Base-by-base conservation (phyloP, 2,329 filamentous ascomycete genomes). In the Furcasterigmium sp. region DNA sequence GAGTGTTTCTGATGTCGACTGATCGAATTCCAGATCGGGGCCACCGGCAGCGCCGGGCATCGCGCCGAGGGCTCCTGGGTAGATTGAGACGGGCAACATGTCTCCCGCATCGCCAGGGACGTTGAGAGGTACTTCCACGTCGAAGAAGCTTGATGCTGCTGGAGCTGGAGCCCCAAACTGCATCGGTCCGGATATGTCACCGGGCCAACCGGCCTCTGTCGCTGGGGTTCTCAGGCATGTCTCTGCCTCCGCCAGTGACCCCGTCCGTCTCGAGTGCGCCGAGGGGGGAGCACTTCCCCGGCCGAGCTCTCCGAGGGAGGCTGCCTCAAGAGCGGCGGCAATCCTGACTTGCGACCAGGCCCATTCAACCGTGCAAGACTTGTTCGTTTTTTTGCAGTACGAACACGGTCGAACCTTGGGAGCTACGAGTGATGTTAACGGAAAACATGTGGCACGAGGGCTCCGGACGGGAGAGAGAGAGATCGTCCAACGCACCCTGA, bases 331-430 rank as follows among this genome's bases (percentile, higher is more conserved):
- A 18, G 37, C 23, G n/a, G 23, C 8, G 37, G 21, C 23, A 17
- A 39, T 10, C n/a, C 20, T 39, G 8, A 39, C 40, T 30, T 52
- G 46, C n/a, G 48, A 44, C 34, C 42, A 45, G 10, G 44, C 52
- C 59, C 58, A 60, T 8, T 59, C 51, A 30, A 58, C 43, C 2
- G 57, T 55, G 13, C 58, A 61, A 9, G 46, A 47, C 36, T 61
- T 61, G 7, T 54, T 51, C 14, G 58, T 61, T 42, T 52, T 58
- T 5, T 46, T 42, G 23, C 58, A 61, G 13, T 61, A 61, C 0
- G 57, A 56, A 38, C 58, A 61, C 11, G 51, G 46, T 8, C 29
- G 13, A 2, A 39, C 14, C 13, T 39, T 25, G 11, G 30, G 41
- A n/a, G 18, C 23, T 18, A 14, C n/a, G n/a, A n/a, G n/a, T n/a